Conservation (phyloP, 441 rosid genomes). For the Bruguiera hainesii region DNA sequence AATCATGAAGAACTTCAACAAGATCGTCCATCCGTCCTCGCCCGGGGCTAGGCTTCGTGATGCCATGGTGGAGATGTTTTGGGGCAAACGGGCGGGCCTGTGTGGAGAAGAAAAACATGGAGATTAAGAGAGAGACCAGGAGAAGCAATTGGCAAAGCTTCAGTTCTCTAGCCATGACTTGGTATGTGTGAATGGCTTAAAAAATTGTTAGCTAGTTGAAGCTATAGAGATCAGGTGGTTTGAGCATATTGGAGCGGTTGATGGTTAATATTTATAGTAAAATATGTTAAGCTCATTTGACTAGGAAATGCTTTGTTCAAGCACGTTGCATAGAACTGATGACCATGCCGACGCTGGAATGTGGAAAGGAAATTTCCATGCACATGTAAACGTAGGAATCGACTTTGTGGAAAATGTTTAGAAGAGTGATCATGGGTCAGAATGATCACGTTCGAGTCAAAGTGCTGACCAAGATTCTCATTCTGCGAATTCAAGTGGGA, state of each 20-base stretch:
- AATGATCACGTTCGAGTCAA: too few species aligned
- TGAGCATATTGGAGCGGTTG: background rate
- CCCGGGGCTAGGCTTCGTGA: background rate
- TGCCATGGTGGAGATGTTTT: background rate
- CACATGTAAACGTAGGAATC: too few species aligned
- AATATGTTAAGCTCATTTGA: background rate
- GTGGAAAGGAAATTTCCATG: background rate
- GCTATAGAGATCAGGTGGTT: background rate
- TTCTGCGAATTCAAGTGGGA: too few species aligned
- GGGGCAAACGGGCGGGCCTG: conserved; percentile 11
- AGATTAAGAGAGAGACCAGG: background rate
- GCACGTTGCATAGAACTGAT: background rate
- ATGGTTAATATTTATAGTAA: background rate
- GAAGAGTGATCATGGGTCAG: too few species aligned
- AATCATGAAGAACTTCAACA: conserved; percentile 3
- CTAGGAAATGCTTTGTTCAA: background rate
- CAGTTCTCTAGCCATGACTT: background rate
- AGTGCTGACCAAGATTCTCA: too few species aligned
- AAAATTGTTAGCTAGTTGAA: background rate
- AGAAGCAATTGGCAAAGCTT: background rate
- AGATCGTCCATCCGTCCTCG: background rate
- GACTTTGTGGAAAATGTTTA: too few species aligned
- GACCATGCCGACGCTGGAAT: background rate
- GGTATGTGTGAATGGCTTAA: background rate
- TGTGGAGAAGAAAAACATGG: background rate